Evolutionary conservation across 108 stramenopile genomes (phyloP).

Genomic region (Conticribra guillardii): DNA sequence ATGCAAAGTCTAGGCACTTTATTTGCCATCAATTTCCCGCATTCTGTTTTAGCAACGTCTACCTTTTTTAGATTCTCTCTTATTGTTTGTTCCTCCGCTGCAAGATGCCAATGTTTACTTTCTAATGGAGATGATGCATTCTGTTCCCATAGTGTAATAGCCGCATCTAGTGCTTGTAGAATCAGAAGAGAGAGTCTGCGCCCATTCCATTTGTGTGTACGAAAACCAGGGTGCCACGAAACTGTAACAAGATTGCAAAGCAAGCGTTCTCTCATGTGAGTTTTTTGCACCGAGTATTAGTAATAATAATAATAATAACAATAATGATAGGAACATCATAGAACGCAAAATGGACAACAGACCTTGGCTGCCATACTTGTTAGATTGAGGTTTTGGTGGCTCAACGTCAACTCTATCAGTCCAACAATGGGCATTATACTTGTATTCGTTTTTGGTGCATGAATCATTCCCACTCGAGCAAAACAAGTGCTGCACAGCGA

Average conservation of each 20-base stretch:
- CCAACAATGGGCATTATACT: conserved; percentile 60
- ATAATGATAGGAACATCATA: too few species aligned
- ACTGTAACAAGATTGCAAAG: conserved; percentile 4
- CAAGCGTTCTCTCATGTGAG: too few species aligned
- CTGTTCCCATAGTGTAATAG: conserved; percentile 46
- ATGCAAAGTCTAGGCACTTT: conserved; percentile 23
- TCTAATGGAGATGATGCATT: conserved; percentile 39
- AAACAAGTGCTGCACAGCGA: conserved; percentile 29
- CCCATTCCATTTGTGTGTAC: conserved; percentile 44
- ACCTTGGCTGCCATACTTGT: conserved; percentile 36
- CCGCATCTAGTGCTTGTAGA: conserved; percentile 55
- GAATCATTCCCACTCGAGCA: conserved; percentile 15
- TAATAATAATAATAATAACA: too few species aligned
- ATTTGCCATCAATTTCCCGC: conserved; percentile 18
- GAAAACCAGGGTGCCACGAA: conserved; percentile 48
- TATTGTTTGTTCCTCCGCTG: conserved; percentile 37
- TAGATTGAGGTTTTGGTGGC: conserved; percentile 27
- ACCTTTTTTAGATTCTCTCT: conserved; percentile 21
- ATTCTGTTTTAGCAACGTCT: conserved; percentile 29
- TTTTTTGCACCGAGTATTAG: too few species aligned
- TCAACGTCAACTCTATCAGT: conserved; percentile 36
- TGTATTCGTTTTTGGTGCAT: conserved; percentile 20
- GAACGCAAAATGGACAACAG: too few species aligned
- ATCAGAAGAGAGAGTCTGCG: conserved; percentile 53
- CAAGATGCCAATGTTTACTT: conserved; percentile 54